Base-by-base conservation (phyloP, 371 early-diverging fungal genomes). In the Mucor plumbeus region DNA sequence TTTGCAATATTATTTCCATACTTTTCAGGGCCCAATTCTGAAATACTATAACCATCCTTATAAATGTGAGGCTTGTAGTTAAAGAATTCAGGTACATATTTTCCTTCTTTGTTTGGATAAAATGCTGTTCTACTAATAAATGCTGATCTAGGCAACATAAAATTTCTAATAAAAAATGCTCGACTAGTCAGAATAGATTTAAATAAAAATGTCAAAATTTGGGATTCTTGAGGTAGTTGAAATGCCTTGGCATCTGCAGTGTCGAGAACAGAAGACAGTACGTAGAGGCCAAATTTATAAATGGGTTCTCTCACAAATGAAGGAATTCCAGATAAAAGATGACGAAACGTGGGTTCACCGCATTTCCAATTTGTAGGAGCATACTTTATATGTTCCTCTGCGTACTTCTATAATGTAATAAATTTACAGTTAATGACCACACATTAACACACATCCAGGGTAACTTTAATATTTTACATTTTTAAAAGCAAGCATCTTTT, bases 401-500 rank as follows among this genome's bases (percentile, higher is more conserved):
- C 66, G 11, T 70, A 65, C 10, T 48, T 39, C 70, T 64, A 73
- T 44, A 35, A 13, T 26, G 9, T 31, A 35, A 26, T 11, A 53
- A 7, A 13, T 53, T 15, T 33, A n/a, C 38, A 38, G 26, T 38
- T 38, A 38, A 38, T 38, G 11, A 4, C 35, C 13, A 19, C 15
- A n/a, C 40, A 15, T 3, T 26, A 19, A 47, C 15, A 40, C 19
- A 57, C 4, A 61, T 38, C 1, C 7, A 9, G 38, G 11, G 38
- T 38, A 26, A 26, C 26, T 19, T 39, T 17, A 9, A 53, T 14
- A 41, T 0, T 17, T 47, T 69, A 71, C 72, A 63, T 79, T 69
- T 43, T 70, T 61, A 40, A 76, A 82, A 4, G 63, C 60, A 4
- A 33, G 15, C 8, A 86, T 36, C 9, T 70, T 77, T 21, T 76